Base-by-base conservation (phyloP, 116 monocot species). In the Iris pallida region DNA sequence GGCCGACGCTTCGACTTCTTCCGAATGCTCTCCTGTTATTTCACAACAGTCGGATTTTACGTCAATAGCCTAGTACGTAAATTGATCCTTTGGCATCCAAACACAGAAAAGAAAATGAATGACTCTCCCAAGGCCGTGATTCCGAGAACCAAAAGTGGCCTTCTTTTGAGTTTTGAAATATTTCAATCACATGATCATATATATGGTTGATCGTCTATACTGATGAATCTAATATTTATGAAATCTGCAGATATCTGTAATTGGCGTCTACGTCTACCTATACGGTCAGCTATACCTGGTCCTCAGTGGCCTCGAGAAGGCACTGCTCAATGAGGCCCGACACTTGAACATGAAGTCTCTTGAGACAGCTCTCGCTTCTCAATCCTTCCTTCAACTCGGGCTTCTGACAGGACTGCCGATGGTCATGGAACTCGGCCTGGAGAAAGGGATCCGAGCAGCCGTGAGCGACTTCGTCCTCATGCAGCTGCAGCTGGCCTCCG, bases 41-140 rank as follows among this genome's bases (percentile, higher is more conserved):
- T 83, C 71, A 88, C 85, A 41, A 88, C 92, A 46, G 80, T 92
- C 53, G 92, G 92, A 53, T 88, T 88, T 78, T 92, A 92, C 81
- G 79, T 92, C 76, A 88, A 80, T 61, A 81, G 76, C 74, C 69
- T 92, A 40, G 88, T 92, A 85, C 53, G 80, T 64, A 30, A 30
- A 57, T 12, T 3, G 15, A n/a, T n/a, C n/a, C n/a, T n/a, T n/a
- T n/a, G n/a, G n/a, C n/a, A n/a, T n/a, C n/a, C n/a, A n/a, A n/a
- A n/a, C n/a, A n/a, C n/a, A n/a, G 8, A 42, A 43, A 47, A 49
- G 49, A 45, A 51, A 42, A 51, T 9, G n/a, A n/a, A n/a, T n/a
- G n/a, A n/a, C n/a, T n/a, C n/a, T n/a, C n/a, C n/a, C n/a, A n/a
- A n/a, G n/a, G n/a, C n/a, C n/a, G n/a, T n/a, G n/a, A n/a, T n/a